These are phyloP conservation scores for Eucalyptus pauciflora DNA, from an alignment of 345 rosid genomes.

Conservation along the genomic window DNA sequence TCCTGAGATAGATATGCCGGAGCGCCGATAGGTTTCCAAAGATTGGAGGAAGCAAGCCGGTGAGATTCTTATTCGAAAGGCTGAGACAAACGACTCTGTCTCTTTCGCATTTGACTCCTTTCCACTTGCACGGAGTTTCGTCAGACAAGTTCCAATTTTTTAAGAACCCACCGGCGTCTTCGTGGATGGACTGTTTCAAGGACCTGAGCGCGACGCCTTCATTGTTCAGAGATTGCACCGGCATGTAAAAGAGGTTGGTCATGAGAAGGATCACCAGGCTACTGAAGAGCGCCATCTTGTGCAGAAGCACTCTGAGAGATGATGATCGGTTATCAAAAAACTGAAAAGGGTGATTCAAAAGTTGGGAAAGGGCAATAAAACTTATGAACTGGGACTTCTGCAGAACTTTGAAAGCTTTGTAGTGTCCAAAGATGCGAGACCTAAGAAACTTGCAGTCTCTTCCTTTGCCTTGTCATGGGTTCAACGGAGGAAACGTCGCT, in stretches of 20 bases:
- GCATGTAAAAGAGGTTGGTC: background rate
- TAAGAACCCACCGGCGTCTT: slow-evolving; percentile 21
- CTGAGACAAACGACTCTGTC: slow-evolving; percentile 32
- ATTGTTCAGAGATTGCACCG: slow-evolving; percentile 34
- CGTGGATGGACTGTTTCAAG: slow-evolving; percentile 30
- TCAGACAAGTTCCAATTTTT: slow-evolving; percentile 52
- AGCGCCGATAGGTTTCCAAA: slow-evolving; percentile 49
- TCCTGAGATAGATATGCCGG: slow-evolving; percentile 46
- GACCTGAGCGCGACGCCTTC: slow-evolving; percentile 58
- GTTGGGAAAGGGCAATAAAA: background rate
- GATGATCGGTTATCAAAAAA: background rate
- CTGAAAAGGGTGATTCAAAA: background rate
- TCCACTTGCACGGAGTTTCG: slow-evolving; percentile 63
- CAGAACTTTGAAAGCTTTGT: background rate
- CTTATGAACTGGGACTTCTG: background rate
- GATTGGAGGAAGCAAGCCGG: slow-evolving; percentile 48
- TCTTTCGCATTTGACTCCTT: slow-evolving; percentile 48
- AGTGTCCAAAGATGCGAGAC: background rate
- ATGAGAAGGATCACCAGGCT: slow-evolving; percentile 5
- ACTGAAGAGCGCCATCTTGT: background rate
- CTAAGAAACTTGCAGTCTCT: background rate
- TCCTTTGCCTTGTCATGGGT: background rate
- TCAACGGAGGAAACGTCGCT: background rate
- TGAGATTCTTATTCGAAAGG: slow-evolving; percentile 39
- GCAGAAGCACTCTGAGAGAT: background rate